Evolutionary conservation across 768 basidiomycete genomes (phyloP).

Genomic region (Lentinula aciculospora): DNA sequence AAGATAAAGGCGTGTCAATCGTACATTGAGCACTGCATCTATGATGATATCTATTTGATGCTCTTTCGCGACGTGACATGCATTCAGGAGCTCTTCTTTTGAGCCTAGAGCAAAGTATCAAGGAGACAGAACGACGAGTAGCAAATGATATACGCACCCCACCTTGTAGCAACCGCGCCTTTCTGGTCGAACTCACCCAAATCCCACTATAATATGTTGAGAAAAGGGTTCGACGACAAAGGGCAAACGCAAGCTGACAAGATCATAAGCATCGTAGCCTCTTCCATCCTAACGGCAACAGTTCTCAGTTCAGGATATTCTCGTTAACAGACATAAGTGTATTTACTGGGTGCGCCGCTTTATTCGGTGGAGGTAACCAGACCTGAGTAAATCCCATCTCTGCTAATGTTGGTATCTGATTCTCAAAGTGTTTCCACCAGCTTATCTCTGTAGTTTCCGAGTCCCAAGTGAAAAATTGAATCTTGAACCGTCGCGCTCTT

Average conservation of each 20-base stretch:
- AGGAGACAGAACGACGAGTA: too few relatives aligned
- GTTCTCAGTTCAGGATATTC: neutral
- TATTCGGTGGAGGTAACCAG: slow-evolving; percentile 83
- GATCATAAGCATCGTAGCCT: slow-evolving; percentile 84
- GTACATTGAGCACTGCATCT: slow-evolving; percentile 87
- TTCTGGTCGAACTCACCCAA: slow-evolving; percentile 82
- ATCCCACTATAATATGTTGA: slow-evolving; percentile 58
- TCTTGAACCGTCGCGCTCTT: slow-evolving; percentile 25
- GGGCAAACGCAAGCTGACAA: slow-evolving; percentile 35
- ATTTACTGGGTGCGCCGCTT: slow-evolving; percentile 47
- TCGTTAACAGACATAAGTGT: slow-evolving; percentile 30
- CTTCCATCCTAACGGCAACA: slow-evolving; percentile 46
- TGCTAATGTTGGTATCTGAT: slow-evolving; percentile 55
- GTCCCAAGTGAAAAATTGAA: slow-evolving; percentile 89
- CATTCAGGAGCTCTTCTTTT: slow-evolving; percentile 68
- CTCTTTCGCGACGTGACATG: slow-evolving; percentile 61
- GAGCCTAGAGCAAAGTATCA: neutral
- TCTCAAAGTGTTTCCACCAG: slow-evolving; percentile 79
- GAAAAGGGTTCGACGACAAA: neutral
- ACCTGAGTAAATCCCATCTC: slow-evolving; percentile 72
- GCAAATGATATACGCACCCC: slow-evolving; percentile 53
- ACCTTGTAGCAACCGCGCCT: slow-evolving; percentile 65
- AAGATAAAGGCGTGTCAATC: slow-evolving; percentile 10
- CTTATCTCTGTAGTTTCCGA: slow-evolving; percentile 47
- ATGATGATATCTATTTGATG: slow-evolving; percentile 73